A percentile compares a stretch with the other conserved stretches of the same genome.
phyloP scores from a whole-genome alignment of 2,329 filamentous ascomycete genomes.

The Colletotrichum spaethianum region DNA sequence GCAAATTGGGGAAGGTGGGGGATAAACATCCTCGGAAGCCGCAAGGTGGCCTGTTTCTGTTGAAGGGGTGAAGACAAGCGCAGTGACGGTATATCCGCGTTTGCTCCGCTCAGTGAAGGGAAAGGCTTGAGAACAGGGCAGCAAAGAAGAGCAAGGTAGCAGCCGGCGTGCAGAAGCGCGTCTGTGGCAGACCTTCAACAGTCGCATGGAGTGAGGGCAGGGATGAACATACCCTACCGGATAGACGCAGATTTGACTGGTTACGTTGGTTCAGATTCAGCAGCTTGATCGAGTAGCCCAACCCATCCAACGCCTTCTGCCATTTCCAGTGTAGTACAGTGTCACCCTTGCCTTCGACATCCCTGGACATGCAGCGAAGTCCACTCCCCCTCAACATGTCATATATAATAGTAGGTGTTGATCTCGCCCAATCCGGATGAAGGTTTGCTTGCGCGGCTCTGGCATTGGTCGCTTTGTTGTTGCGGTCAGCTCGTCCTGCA shows the following conservation, averaged over 20 bases:
- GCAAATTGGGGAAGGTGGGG: conserved; percentile 21
- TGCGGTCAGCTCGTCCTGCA: conserved; percentile 26
- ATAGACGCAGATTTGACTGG: background rate
- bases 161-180: background rate
- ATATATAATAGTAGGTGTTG: conserved; percentile 12
- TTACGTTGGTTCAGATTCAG: background rate
- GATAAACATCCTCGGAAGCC: background rate
- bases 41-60: background rate
- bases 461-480: conserved; percentile 31
- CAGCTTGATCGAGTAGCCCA: conserved; percentile 1
- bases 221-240: conserved; percentile 1
- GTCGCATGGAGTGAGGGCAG: background rate
- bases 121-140: conserved; percentile 3
- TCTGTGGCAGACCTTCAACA: background rate
- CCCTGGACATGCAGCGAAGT: conserved; percentile 1
- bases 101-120: conserved; percentile 7
- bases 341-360: background rate
- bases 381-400: background rate
- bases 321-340: background rate
- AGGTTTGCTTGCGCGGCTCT: conserved; percentile 30
- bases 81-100: background rate
- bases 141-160: background rate
- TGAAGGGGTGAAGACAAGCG: background rate
- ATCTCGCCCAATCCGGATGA: conserved; percentile 16
- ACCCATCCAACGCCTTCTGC: conserved; percentile 1